Percentiles rank a stretch among this genome's conserved stretches.
phyloP scores from a whole-genome alignment of 805 yeast genomes.

The baker's yeast (Saccharomyces cerevisiae) region DNA sequence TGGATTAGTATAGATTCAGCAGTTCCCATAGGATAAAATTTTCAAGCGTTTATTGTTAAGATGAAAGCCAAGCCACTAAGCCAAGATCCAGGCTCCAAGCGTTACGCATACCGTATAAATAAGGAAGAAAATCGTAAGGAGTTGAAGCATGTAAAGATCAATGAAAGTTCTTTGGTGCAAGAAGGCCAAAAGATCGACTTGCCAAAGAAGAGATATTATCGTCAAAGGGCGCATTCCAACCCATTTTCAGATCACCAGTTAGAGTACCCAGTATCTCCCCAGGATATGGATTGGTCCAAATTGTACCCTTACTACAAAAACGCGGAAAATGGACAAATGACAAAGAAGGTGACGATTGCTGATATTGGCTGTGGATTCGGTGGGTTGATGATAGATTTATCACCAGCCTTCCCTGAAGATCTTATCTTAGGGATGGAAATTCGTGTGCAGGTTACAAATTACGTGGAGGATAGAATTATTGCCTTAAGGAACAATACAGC shows the following conservation, averaged over 20 bases:
- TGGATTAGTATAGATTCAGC: neutral
- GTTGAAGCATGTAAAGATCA: conserved; percentile 40
- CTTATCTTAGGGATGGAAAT: conserved; percentile 93
- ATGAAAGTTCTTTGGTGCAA: conserved; percentile 23
- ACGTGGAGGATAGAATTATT: conserved; percentile 88
- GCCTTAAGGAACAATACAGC: conserved; percentile 55
- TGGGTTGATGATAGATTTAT: conserved; percentile 72
- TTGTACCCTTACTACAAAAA: conserved; percentile 58
- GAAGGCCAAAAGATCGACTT: conserved; percentile 35
- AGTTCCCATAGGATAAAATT: neutral
- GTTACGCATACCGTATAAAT: conserved; percentile 36
- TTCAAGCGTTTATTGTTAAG: neutral
- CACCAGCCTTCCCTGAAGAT: conserved; percentile 66
- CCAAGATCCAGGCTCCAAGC: conserved; percentile 27
- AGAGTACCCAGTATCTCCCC: conserved; percentile 79
- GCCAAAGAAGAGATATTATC: conserved; percentile 79
- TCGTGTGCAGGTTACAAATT: conserved; percentile 93
- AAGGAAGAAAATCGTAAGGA: conserved; percentile 43
- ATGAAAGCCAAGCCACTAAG: conserved; percentile 22
- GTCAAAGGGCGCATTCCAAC: conserved; percentile 96
- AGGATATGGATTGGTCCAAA: conserved; percentile 77
- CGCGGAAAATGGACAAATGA: conserved; percentile 34
- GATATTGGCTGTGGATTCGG: conserved; percentile 98
- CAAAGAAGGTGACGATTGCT: conserved; percentile 69
- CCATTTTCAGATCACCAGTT: conserved; percentile 93